Evolutionary conservation across 805 yeast genomes (phyloP), one percentile per base, ranked within the genome.

Genomic region (Sugiyamaella qingdaonensis): DNA sequence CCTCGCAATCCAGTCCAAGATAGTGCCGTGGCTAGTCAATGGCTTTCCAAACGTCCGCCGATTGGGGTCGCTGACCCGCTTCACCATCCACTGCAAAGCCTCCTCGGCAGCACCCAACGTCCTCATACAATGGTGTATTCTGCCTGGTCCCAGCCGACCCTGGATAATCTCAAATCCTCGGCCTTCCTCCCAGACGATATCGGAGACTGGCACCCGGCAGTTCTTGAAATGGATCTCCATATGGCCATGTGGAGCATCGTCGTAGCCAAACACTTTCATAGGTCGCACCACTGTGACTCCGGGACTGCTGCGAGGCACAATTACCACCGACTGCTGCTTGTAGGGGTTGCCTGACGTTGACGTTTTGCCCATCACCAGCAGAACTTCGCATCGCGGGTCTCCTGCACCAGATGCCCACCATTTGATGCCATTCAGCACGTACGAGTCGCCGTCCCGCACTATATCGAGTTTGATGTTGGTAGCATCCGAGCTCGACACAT

Each of bases 341-440:
- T 81, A 79, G 8, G 72, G 69, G 33, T 42, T 48, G 10, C 58
- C 54, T 42, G 64, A 53, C 53, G 67, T 65, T 46, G 60, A 59
- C 4, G 80, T 77, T 64, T 76, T 76, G 61, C 80, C 78, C 81
- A 78, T 78, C 24, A 76, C 78, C 50, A 78, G 68, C 78, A 81
- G 75, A 14, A 78, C 75, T 37, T 68, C 59, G 64, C 82, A 77
- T 51, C 85, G 74, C 24, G 85, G 86, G 63, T 82, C 86, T 24
- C 85, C 86, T 36, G 85, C 86, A 29, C 86, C 86, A 0, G 85
- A 79, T 2, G 85, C 82, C 75, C 82, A 82, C 87, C 87, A 82
- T 64, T 83, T 83, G 51, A 79, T 74, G 4, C 87, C 87, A 56
- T 79, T 78, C 46, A 83, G 58, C 1, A 80, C 77, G 49, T 73